A percentile compares a stretch with the other conserved stretches of the same genome.
phyloP scores from a whole-genome alignment of 768 basidiomycete genomes.

The Hygrophoropsis aurantiaca region DNA sequence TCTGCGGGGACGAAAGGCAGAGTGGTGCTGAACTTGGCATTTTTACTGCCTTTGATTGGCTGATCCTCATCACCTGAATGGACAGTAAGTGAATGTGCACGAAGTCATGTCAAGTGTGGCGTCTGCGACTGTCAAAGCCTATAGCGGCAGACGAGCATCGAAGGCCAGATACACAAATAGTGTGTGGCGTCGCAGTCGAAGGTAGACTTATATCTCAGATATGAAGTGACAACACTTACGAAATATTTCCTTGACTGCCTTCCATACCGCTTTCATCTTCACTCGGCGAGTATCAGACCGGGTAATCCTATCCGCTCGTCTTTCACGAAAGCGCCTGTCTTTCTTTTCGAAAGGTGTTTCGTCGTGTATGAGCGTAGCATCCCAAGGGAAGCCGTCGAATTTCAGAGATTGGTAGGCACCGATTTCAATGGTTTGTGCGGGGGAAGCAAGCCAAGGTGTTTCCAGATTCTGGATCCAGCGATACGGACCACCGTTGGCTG shows the following conservation, averaged over 20 bases:
- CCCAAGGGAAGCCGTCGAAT: conserved; percentile 5
- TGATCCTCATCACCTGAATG: background rate
- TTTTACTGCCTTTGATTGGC: background rate
- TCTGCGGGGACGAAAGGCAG: conserved; percentile 24
- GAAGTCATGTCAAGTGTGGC: background rate
- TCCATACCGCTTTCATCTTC: conserved; percentile 4
- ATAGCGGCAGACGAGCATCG: too few relatives aligned
- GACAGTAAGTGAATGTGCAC: background rate
- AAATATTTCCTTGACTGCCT: conserved; percentile 4
- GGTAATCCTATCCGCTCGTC: background rate
- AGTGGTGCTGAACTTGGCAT: conserved; percentile 8
- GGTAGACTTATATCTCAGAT: background rate
- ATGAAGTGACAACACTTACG: conserved; percentile 3
- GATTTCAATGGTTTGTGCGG: background rate
- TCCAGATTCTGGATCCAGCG: conserved; percentile 14
- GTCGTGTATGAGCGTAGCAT: background rate
- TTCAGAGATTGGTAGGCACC: conserved; percentile 4
- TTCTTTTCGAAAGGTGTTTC: conserved; percentile 6
- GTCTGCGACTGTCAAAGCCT: too few relatives aligned
- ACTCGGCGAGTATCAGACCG: background rate
- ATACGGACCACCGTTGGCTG: conserved; percentile 13
- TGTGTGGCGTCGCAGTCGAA: too few relatives aligned
- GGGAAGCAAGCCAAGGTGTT: conserved; percentile 19
- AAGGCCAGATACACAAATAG: too few relatives aligned
- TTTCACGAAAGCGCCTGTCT: conserved; percentile 2